Evolutionary conservation across 139 green algal species (phyloP).

Genomic region (Micractinium sp.): DNA sequence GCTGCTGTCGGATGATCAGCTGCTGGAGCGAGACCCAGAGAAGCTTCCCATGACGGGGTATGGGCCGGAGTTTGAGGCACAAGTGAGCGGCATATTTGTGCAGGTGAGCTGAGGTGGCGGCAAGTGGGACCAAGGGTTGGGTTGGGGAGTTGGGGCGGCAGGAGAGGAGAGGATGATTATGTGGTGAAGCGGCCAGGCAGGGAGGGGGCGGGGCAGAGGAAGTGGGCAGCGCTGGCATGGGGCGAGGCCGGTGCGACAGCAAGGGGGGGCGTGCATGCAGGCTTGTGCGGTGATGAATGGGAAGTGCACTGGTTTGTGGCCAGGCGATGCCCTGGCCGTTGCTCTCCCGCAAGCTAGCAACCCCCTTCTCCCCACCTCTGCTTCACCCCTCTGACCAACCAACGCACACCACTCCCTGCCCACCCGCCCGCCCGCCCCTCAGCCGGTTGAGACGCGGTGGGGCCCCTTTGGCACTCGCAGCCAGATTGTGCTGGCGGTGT

Average conservation of each 20-base stretch:
- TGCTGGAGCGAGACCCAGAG: conserved; percentile 4
- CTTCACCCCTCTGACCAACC: background rate
- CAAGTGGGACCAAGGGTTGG: background rate
- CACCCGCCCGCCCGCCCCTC: background rate
- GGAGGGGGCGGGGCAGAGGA: too few relatives aligned
- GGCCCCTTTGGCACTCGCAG: conserved; percentile 39
- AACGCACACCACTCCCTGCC: too few relatives aligned
- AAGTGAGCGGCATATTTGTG: conserved; percentile 16
- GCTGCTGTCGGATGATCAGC: conserved; percentile 24
- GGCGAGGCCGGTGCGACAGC: too few relatives aligned
- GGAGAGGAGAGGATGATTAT: too few relatives aligned
- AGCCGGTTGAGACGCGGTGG: conserved; percentile 11
- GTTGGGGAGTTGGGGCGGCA: background rate
- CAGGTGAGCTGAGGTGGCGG: background rate
- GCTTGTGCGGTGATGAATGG: too few relatives aligned
- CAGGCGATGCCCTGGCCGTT: too few relatives aligned
- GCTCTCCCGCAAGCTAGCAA: too few relatives aligned
- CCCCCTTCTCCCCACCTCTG: too few relatives aligned
- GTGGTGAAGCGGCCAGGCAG: too few relatives aligned
- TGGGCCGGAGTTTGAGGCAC: conserved; percentile 6
- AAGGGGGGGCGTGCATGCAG: too few relatives aligned
- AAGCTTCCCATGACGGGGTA: conserved; percentile 28
- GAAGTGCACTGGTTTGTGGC: too few relatives aligned
- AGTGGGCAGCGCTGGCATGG: too few relatives aligned
- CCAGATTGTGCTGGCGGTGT: conserved; percentile 34